Percentiles rank a stretch among this genome's conserved stretches.
Evolutionary conservation across 2,329 filamentous ascomycete species (phyloP).

Genomic region (Fusarium paranaense): DNA sequence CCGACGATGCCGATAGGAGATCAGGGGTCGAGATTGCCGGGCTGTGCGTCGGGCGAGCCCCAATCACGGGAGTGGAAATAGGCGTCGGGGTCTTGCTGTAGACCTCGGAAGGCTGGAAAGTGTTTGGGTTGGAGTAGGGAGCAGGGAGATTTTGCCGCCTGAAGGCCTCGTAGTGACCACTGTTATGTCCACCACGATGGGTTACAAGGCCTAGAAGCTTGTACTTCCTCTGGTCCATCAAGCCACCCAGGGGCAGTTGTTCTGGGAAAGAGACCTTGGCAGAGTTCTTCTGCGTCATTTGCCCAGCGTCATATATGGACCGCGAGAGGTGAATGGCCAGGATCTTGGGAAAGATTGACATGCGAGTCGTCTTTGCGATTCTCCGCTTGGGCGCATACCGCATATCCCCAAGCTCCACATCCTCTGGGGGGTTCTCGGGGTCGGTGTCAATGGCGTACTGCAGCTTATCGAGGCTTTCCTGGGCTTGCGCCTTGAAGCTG

Average conservation of each 20-base stretch:
- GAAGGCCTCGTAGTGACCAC: slow-evolving; percentile 97
- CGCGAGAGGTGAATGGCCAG: slow-evolving; percentile 92
- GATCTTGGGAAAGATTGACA: slow-evolving; percentile 88
- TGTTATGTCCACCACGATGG: slow-evolving; percentile 95
- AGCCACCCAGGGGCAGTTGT: slow-evolving; percentile 81
- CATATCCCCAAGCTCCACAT: slow-evolving; percentile 79
- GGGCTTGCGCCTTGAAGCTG: slow-evolving; percentile 62
- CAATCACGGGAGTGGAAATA: slow-evolving; percentile 60
- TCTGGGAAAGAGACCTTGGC: slow-evolving; percentile 96
- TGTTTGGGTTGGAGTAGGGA: slow-evolving; percentile 85
- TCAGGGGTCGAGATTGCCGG: slow-evolving; percentile 62
- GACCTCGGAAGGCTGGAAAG: slow-evolving; percentile 79
- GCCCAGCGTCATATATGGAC: slow-evolving; percentile 86
- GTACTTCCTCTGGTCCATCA: slow-evolving; percentile 83
- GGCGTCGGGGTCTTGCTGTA: slow-evolving; percentile 74
- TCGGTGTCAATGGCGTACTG: slow-evolving; percentile 79
- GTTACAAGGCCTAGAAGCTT: slow-evolving; percentile 88
- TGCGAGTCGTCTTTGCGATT: slow-evolving; percentile 89
- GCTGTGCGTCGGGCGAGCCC: slow-evolving; percentile 53
- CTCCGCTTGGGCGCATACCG: slow-evolving; percentile 81
- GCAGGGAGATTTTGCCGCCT: slow-evolving; percentile 83
- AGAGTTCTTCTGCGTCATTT: slow-evolving; percentile 88
- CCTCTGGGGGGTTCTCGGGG: slow-evolving; percentile 81
- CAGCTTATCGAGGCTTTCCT: slow-evolving; percentile 73
- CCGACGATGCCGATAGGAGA: slow-evolving; percentile 55